Evolutionary conservation across 306 rosid species (phyloP).

Genomic region (Cicer bijugum): DNA sequence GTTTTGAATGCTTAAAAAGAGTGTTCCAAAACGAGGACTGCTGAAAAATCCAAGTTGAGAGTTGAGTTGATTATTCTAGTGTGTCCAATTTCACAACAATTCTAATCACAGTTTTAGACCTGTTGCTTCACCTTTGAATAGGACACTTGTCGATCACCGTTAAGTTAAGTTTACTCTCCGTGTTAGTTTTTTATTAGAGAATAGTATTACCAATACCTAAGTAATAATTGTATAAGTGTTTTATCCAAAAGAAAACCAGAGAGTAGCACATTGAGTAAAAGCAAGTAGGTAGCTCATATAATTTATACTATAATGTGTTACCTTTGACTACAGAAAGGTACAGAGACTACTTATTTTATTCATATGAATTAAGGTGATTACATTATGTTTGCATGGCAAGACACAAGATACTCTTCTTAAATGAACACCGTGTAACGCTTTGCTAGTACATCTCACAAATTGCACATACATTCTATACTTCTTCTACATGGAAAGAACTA

Average conservation of each 20-base stretch:
- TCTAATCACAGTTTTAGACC: background rate
- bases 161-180: background rate
- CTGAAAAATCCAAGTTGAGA: background rate
- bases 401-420: constrained; percentile 2
- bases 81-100: background rate
- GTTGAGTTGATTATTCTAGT: background rate
- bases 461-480: constrained; percentile 22
- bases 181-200: background rate
- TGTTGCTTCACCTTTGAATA: background rate
- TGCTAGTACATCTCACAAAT: constrained; percentile 34
- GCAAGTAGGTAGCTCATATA: background rate
- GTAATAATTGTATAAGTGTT: background rate
- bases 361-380: constrained; percentile 11
- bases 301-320: constrained; percentile 14
- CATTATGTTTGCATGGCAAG: constrained; percentile 26
- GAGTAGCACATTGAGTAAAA: constrained; percentile 9
- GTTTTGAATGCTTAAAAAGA: constrained; percentile 2
- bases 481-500: constrained; percentile 29
- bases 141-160: background rate
- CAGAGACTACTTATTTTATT: constrained; percentile 29
- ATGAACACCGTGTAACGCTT: constrained; percentile 9
- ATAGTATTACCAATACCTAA: background rate
- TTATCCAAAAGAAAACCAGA: background rate
- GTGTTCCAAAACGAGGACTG: background rate
- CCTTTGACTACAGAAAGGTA: constrained; percentile 24